phyloP scores from a whole-genome alignment of 2,329 filamentous ascomycete species.

The Pseudocercospora macadamiae region DNA sequence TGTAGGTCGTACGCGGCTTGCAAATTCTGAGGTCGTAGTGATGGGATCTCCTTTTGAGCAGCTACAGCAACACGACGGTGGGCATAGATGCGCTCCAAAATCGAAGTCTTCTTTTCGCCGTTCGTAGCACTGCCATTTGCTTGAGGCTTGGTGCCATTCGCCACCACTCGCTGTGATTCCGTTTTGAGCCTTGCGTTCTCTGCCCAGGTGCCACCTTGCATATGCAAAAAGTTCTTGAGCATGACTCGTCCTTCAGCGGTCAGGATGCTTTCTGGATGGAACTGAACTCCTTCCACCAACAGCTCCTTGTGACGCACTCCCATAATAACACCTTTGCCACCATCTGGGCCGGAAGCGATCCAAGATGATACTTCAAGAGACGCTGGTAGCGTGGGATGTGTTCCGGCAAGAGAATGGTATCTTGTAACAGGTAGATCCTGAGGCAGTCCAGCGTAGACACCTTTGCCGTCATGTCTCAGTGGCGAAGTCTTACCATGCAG shows the following conservation, averaged over 20 bases:
- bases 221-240: conserved; percentile 87
- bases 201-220: conserved; percentile 89
- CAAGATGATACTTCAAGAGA: conserved; percentile 89
- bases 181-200: conserved; percentile 67
- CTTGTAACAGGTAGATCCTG: conserved; percentile 86
- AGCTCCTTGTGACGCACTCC: conserved; percentile 92
- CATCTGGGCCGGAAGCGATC: conserved; percentile 74
- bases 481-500: conserved; percentile 96
- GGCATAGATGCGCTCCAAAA: conserved; percentile 87
- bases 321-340: conserved; percentile 87
- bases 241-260: conserved; percentile 86
- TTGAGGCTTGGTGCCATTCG: conserved; percentile 39
- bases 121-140: conserved; percentile 26
- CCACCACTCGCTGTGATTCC: conserved; percentile 39
- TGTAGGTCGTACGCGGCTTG: conserved; percentile 85
- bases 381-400: conserved; percentile 80
- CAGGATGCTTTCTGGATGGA: conserved; percentile 95
- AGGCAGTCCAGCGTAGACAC: conserved; percentile 82
- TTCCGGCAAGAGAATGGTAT: conserved; percentile 95
- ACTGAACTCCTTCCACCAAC: conserved; percentile 93
- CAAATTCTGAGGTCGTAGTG: conserved; percentile 78
- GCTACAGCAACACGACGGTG: conserved; percentile 75
- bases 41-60: conserved; percentile 81
- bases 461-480: conserved; percentile 84
- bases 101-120: conserved; percentile 71